Percentiles rank a stretch among this genome's conserved stretches.
These are phyloP conservation scores for Xenoacremonium recifei DNA, from an alignment of 2,329 filamentous ascomycete species.

Conservation along the genomic window DNA sequence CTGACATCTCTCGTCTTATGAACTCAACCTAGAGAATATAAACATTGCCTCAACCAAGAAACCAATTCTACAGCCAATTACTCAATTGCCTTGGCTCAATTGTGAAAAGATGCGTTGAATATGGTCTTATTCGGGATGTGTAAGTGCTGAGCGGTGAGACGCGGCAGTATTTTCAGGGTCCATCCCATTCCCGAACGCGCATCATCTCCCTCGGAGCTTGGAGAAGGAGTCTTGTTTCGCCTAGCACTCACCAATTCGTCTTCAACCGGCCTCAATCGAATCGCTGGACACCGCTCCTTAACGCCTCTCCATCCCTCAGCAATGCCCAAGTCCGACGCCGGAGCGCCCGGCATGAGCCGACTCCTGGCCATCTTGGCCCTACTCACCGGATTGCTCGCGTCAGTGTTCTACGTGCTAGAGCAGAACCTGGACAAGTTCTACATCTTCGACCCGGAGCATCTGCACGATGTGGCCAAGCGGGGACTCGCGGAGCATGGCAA, in stretches of 20 bases:
- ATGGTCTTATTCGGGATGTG: slow-evolving; percentile 23
- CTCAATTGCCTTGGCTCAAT: too few relatives aligned
- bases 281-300: background rate
- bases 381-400: slow-evolving; percentile 52
- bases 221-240: too few relatives aligned
- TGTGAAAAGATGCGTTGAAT: too few relatives aligned
- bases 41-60: too few relatives aligned
- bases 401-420: slow-evolving; percentile 56
- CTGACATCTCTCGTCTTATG: too few relatives aligned
- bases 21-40: too few relatives aligned
- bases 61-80: too few relatives aligned
- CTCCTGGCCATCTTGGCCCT: slow-evolving; percentile 51
- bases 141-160: slow-evolving; percentile 26
- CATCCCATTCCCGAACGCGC: background rate
- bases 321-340: slow-evolving; percentile 7
- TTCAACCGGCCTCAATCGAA: background rate
- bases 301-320: background rate
- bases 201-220: too few relatives aligned
- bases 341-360: slow-evolving; percentile 27
- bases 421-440: slow-evolving; percentile 65
- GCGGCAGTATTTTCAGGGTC: slow-evolving; percentile 18
- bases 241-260: slow-evolving; percentile 11
- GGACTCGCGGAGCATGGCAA: slow-evolving; percentile 70
- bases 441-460: slow-evolving; percentile 68
- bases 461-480: slow-evolving; percentile 66